A percentile compares a stretch with the other conserved stretches of the same genome.
Evolutionary conservation across 495 filamentous ascomycete species (phyloP).

Genomic region (Cercophora samala): DNA sequence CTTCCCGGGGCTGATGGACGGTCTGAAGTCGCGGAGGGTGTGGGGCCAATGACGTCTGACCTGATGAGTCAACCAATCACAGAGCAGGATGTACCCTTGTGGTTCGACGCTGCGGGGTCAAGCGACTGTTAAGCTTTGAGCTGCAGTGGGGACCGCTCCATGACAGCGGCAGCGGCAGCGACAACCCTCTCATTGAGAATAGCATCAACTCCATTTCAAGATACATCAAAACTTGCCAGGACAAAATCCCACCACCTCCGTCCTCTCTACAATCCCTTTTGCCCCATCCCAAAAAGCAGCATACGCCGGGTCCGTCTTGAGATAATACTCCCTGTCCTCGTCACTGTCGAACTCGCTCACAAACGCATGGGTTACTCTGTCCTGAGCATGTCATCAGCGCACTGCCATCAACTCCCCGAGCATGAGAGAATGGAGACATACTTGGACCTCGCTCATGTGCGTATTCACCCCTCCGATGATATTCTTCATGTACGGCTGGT

Average conservation of each 20-base stretch:
- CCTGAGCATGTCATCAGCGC: slow-evolving; percentile 33
- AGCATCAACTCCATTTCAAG: too few relatives aligned
- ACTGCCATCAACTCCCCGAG: not conserved
- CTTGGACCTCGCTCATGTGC: not conserved
- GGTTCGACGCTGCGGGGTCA: not conserved
- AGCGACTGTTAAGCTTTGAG: not conserved
- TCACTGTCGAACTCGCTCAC: slow-evolving; percentile 57
- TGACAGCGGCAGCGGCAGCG: not conserved
- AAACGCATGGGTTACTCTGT: slow-evolving; percentile 57
- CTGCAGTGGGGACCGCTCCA: not conserved
- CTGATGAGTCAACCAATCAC: not conserved
- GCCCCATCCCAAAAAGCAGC: slow-evolving; percentile 41
- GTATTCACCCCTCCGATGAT: slow-evolving; percentile 59
- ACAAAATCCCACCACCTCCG: slow-evolving; percentile 44
- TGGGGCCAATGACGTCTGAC: not conserved
- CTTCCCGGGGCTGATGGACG: too few relatives aligned
- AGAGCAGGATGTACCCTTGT: not conserved
- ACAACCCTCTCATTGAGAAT: not conserved
- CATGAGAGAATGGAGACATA: not conserved
- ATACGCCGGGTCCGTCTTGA: slow-evolving; percentile 53
- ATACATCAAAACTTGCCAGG: slow-evolving; percentile 37
- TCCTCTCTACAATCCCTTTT: slow-evolving; percentile 34
- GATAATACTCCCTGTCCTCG: slow-evolving; percentile 56
- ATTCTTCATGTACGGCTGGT: slow-evolving; percentile 56
- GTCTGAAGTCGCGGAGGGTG: too few relatives aligned